Evolutionary conservation across 306 rosid species (phyloP).

Genomic region (Alnus glutinosa): DNA sequence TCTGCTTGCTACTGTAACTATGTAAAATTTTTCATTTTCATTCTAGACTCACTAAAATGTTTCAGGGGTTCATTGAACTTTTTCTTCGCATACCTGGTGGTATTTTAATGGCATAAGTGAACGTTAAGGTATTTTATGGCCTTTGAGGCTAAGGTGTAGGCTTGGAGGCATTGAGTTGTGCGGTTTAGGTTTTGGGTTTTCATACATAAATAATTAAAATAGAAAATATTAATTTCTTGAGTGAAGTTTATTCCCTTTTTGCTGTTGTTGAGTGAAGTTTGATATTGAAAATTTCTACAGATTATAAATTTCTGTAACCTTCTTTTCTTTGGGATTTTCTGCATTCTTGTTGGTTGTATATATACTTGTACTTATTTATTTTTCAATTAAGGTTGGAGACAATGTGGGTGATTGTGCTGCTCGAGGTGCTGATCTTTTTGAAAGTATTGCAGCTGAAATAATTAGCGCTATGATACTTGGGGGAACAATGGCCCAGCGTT

Average conservation of each 20-base stretch:
- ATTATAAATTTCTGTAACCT: conserved; percentile 6
- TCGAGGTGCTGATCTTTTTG: conserved; percentile 99
- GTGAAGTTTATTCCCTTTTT: not conserved
- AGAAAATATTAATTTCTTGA: not conserved
- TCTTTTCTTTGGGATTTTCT: conserved; percentile 17
- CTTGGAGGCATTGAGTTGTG: not conserved
- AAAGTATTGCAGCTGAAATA: conserved; percentile 98
- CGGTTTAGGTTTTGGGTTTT: not conserved
- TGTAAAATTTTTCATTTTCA: not conserved
- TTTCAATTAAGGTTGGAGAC: conserved; percentile 81
- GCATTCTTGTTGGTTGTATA: conserved; percentile 16
- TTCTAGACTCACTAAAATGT: not conserved
- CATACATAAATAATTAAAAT: not conserved
- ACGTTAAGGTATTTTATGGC: not conserved
- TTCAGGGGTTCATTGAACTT: not conserved
- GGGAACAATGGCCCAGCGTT: conserved; percentile 90
- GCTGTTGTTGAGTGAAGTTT: not conserved
- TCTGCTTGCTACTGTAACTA: not conserved
- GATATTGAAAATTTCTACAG: not conserved
- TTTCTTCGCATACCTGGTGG: not conserved
- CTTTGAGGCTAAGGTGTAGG: not conserved
- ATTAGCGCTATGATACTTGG: conserved; percentile 99
- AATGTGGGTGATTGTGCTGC: conserved; percentile 99
- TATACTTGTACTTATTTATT: conserved; percentile 21
- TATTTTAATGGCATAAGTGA: not conserved